Base-by-base conservation (phyloP, 352 stramenopile genomes). In the Phytopythium kandeliae region DNA sequence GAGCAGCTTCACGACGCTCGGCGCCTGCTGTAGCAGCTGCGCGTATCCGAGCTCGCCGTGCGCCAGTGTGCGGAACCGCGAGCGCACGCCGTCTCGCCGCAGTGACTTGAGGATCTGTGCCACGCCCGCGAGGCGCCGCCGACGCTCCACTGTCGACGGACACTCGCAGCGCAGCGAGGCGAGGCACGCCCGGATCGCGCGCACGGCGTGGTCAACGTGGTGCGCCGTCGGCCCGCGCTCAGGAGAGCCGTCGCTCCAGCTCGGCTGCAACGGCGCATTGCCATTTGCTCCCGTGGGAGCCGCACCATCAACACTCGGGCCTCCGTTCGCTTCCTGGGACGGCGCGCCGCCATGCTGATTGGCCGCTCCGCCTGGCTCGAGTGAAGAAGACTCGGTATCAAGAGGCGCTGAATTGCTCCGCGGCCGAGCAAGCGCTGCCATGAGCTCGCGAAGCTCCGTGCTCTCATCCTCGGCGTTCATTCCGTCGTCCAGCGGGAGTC, bases 1-100 rank as follows among this genome's bases (percentile, higher is more conserved):
- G n/a, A 91, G 66, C 44, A 91, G 56, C 61, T 80, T 73, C 33
- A 91, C 78, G 57, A 91, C 74, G 53, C 80, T 91, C 26, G 80
- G 80, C 11, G 77, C 86, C 33, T 81, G 72, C 42, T 79, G 50
- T 25, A 86, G 60, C 57, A 88, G 72, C 47, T 77, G 75, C 3
- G 71, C 67, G 57, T 91, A 91, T 44, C 74, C 74, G 52, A 91
- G 85, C 41, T 86, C 74, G 33, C 83, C 74, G 52, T 89, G 73
- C 28, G 78, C 66, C 24, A 91, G 51, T 30, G 77, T 78, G 35
- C 74, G 73, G 53, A 82, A 89, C 55, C 82, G 78, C 35, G 74
- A 87, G 8, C 74, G 73, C 24, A 77, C 62, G 26, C 77, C 74
- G 17, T 91, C 79, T 34, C 65, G 71, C 28, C 83, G 72, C 36